Percentiles rank a stretch among this genome's conserved stretches.
phyloP scores from a whole-genome alignment of 108 stramenopile species.

The Chaetoceros muelleri region DNA sequence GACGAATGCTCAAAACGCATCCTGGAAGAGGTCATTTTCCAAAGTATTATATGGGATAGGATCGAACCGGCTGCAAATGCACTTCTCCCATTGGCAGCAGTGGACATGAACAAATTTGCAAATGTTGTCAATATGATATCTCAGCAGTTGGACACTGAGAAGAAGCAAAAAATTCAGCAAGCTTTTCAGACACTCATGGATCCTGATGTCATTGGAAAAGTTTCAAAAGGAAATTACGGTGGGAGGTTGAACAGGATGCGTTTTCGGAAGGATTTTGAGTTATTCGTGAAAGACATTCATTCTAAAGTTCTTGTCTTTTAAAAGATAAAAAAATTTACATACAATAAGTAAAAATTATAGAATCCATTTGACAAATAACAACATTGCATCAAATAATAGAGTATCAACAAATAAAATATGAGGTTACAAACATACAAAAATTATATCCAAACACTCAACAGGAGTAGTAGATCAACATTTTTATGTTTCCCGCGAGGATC shows the following conservation, averaged over 20 bases:
- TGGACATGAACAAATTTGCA: slow-evolving; percentile 48
- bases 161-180: slow-evolving; percentile 40
- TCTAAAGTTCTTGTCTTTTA: slow-evolving; percentile 26
- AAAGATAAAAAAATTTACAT: no score
- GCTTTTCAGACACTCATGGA: slow-evolving; percentile 55
- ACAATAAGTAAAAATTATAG: no score
- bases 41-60: slow-evolving; percentile 64
- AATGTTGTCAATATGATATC: slow-evolving; percentile 42
- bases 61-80: slow-evolving; percentile 60
- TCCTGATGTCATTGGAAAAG: slow-evolving; percentile 49
- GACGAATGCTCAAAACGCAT: slow-evolving; percentile 50
- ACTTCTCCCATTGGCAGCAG: slow-evolving; percentile 50
- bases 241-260: slow-evolving; percentile 53
- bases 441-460: no score
- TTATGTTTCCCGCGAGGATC: no score
- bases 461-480: no score
- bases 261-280: slow-evolving; percentile 68
- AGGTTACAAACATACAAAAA: no score
- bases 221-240: slow-evolving; percentile 40
- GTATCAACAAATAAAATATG: no score
- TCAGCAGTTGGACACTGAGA: slow-evolving; percentile 32
- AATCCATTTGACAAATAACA: no score
- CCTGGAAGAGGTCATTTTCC: slow-evolving; percentile 68
- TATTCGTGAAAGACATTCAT: slow-evolving; percentile 67
- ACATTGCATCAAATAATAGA: no score